Evolutionary conservation across 164 flowering plant genomes (phyloP), one percentile per base, ranked within the genome.

Genomic region (Platanus orientalis): DNA sequence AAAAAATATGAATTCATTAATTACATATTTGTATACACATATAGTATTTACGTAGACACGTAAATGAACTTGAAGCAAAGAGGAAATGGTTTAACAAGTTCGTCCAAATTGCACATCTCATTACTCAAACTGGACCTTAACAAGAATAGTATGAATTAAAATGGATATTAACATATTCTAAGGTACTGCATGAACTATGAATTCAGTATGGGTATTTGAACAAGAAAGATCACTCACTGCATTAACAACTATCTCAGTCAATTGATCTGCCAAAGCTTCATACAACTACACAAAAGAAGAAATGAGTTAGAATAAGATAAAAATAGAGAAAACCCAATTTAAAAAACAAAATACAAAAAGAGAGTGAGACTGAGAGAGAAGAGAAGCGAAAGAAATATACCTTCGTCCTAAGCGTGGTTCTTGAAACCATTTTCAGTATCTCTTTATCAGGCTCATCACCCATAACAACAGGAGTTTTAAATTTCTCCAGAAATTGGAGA

Each of bases 331-430:
- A 49, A 45, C 19, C 20, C 25, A 66, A 24, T 16, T 47, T 28
- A 13, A 32, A 10, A 48, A 49, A 9, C 20, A 29, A 26, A 20
- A 50, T 2, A 6, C n/a, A n/a, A n/a, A n/a, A n/a, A n/a, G n/a
- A n/a, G n/a, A n/a, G n/a, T n/a, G n/a, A n/a, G n/a, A n/a, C n/a
- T n/a, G n/a, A n/a, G n/a, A n/a, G n/a, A 26, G 9, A 65, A 34
- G 21, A 54, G 30, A 34, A 23, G 20, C 6, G 65, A 11, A 72
- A 4, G 2, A 32, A 16, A 32, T 4, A 16, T 61, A 90, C 99
- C 97, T 95, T 95, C 5, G 99, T 95, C 74, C 99, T 82, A 14
- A 95, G 67, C 14, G 99, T 84, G 58, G 99, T 95, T 78, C 99
- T 89, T 25, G 99, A 96, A 24, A 95, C 97, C 99, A 95, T 92